Evolutionary conservation across 345 rosid species (phyloP), one percentile per base, ranked within the genome.

Genomic region (Eucalyptus melliodora): DNA sequence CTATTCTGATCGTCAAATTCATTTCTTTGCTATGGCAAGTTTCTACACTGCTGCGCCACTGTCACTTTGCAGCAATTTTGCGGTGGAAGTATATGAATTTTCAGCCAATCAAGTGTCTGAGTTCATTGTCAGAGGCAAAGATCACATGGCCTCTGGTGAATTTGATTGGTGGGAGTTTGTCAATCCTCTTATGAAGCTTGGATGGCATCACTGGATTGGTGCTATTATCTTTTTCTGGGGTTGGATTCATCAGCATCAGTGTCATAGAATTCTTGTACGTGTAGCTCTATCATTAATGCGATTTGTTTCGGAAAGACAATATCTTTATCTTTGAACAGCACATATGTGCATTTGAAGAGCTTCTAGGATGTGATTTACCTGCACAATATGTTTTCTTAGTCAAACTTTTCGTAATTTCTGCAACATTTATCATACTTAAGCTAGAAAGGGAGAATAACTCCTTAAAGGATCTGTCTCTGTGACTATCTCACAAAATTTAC

Each of bases 241-340:
- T 56, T 95, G 97, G 97, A 86, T 94, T 86, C 98, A 95, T 93
- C 99, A 96, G 51, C 92, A 55, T 12, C 91, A 90, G 10, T 96
- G 96, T 88, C 99, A 96, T 83, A 89, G 90, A 59, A 94, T 96
- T 90, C 95, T 95, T 88, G 97, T 96, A 94, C 85, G 94, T 91
- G 26, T 56, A 30, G 17, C 88, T 69, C 86, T 69, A 17, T 69
- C 44, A 9, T 69, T 69, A 86, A 62, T 49, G 51, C 7, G 3
- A 69, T 69, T 69, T 11, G 13, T 16, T 69, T 69, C 14, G 60
- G 49, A 50, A 17, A 50, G 44, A 47, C 27, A 8, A 7, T 50
- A 60, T 51, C n/a, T 27, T 85, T 37, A n/a, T 50, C 40, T 45
- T 14, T 31, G 40, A 45, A 83, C 9, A 30, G 26, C 37, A 45